These are phyloP conservation scores for Fusarium sp. DNA, from an alignment of 2,329 filamentous ascomycete species.

Conservation along the genomic window DNA sequence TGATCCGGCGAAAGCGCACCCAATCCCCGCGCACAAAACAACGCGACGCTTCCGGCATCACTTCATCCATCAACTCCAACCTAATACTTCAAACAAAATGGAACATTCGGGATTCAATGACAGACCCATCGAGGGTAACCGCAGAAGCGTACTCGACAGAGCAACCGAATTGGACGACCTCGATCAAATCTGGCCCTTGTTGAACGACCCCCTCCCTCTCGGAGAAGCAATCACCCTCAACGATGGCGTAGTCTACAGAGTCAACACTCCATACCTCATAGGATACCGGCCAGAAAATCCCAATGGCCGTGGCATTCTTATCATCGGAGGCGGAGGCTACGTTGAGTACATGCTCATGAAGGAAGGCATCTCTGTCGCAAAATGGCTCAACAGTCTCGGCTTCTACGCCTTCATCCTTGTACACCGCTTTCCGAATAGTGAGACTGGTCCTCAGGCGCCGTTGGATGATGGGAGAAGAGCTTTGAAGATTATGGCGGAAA, in stretches of 20 bases:
- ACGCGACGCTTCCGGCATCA: fast-evolving
- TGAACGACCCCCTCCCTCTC: slow-evolving; percentile 10
- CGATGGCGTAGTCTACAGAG: slow-evolving; percentile 35
- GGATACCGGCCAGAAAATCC: slow-evolving; percentile 31
- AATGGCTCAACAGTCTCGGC: slow-evolving; percentile 39
- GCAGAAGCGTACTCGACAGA: background rate
- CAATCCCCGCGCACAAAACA: slow-evolving; percentile 11
- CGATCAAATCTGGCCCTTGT: slow-evolving; percentile 37
- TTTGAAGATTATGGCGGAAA: slow-evolving; percentile 33
- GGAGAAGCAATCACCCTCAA: slow-evolving; percentile 37
- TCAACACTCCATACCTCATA: slow-evolving; percentile 34
- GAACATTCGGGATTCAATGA: background rate
- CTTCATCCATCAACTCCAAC: fast-evolving
- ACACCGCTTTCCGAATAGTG: slow-evolving; percentile 37
- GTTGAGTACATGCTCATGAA: slow-evolving; percentile 41
- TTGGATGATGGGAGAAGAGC: slow-evolving; percentile 41
- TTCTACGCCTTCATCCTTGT: slow-evolving; percentile 44
- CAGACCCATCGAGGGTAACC: fast-evolving
- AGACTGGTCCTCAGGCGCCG: slow-evolving; percentile 29
- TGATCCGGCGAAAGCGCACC: slow-evolving; percentile 26
- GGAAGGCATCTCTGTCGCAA: slow-evolving; percentile 38
- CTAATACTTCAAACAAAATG: background rate
- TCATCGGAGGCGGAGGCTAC: slow-evolving; percentile 40
- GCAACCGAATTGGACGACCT: background rate
- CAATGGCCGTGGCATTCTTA: slow-evolving; percentile 35